Base-by-base conservation (phyloP, 768 basidiomycete genomes). In the Pholiota conissans region DNA sequence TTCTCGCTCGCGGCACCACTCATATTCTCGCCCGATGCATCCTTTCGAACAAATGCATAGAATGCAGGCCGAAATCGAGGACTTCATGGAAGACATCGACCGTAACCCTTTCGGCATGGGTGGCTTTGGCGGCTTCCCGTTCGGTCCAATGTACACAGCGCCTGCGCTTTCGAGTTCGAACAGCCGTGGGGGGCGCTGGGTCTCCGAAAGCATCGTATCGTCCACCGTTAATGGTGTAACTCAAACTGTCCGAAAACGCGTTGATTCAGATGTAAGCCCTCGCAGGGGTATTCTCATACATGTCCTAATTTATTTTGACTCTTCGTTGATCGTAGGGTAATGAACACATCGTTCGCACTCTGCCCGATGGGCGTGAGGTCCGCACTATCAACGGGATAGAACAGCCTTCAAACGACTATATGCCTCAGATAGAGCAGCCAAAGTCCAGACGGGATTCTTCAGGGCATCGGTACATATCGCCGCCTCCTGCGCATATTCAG, bases 361-460 rank as follows among this genome's bases (percentile, higher is more conserved):
- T 80, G 55, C 82, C 85, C 5, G 87, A 91, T 54, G 90, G 90
- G 8, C 81, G 82, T 40, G 79, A 89, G 65, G 73, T 84, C 2
- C 78, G 79, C 64, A 86, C 82, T 14, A 75, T 93, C 63, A 91
- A 93, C 56, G 90, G 90, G 10, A 69, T 88, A 16, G 79, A 83
- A 55, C 82, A 83, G 59, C 62, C 69, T 24, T 30, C 67, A 49
- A 70, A 66, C 47, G 72, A 69, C 3, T 68, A 71, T 60, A 55
- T 76, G 49, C 46, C 61, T 34, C 58, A 51, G 60, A 59, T 45
- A 52, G 61, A 54, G 60, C 50, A 57, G 11, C 52, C 61, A 10
- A 58, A 61, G 48, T 53, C 24, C 50, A 63, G 61, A 35, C 55
- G 58, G 18, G 61, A 68, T 30, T 52, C 65, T 42, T 53, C 56